These are phyloP conservation scores for Hymenoscyphus occultus DNA, from an alignment of 2,329 filamentous ascomycete genomes.

Conservation along the genomic window DNA sequence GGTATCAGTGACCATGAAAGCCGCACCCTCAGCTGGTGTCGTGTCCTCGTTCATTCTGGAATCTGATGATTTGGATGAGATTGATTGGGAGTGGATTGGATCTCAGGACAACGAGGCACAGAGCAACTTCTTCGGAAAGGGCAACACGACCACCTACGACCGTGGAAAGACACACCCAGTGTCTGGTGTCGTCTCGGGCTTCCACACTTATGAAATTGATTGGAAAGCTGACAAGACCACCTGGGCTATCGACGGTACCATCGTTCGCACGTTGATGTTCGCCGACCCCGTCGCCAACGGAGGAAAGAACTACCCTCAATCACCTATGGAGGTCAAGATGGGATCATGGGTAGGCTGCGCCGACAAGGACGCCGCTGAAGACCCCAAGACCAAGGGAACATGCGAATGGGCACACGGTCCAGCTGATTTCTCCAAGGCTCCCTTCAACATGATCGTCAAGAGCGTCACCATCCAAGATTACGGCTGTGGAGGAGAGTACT, in stretches of 20 bases:
- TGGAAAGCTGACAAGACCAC: slow-evolving; percentile 59
- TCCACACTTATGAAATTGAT: slow-evolving; percentile 65
- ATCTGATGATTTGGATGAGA: slow-evolving; percentile 51
- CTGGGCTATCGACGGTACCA: slow-evolving; percentile 56
- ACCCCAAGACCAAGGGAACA: slow-evolving; percentile 51
- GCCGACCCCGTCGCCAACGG: slow-evolving; percentile 45
- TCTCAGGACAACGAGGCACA: slow-evolving; percentile 38
- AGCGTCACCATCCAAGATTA: slow-evolving; percentile 50
- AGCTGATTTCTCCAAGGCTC: slow-evolving; percentile 43
- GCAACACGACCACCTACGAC: slow-evolving; percentile 50
- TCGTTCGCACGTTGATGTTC: slow-evolving; percentile 47
- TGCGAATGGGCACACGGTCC: slow-evolving; percentile 65
- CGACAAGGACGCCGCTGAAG: slow-evolving; percentile 40
- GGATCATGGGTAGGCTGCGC: slow-evolving; percentile 50
- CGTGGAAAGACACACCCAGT: slow-evolving; percentile 42
- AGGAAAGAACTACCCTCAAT: slow-evolving; percentile 63
- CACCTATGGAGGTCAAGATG: slow-evolving; percentile 64
- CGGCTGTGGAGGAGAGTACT: slow-evolving; percentile 47
- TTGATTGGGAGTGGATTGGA: slow-evolving; percentile 48
- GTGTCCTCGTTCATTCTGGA: slow-evolving; percentile 49
- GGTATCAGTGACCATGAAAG: slow-evolving; percentile 46
- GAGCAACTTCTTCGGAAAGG: slow-evolving; percentile 55
- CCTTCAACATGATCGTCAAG: slow-evolving; percentile 52
- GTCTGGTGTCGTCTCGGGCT: slow-evolving; percentile 36
- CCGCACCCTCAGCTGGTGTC: slow-evolving; percentile 48